A percentile compares a stretch with the other conserved stretches of the same genome.
Conservation (phyloP, 2,329 filamentous ascomycete genomes). For the Cytospora piceicola region DNA sequence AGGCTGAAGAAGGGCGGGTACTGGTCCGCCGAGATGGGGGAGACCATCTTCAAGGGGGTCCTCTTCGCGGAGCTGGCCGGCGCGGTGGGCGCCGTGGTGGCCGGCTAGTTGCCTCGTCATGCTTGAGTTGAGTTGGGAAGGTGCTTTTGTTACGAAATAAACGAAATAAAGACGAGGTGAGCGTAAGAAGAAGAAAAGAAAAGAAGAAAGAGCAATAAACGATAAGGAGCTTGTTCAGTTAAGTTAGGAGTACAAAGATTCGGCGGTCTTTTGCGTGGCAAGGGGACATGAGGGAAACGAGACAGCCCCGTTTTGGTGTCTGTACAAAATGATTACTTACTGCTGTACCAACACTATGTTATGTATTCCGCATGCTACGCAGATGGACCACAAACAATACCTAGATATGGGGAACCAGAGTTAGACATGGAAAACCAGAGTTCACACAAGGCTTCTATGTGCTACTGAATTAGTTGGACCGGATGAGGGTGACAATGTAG, state of each 20-base stretch:
- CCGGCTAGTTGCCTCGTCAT: constrained; percentile 38
- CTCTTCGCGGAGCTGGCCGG: constrained; percentile 76
- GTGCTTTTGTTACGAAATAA: neutral
- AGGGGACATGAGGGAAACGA: neutral
- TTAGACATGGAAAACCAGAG: no score
- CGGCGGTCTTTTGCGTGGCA: neutral
- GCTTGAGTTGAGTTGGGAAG: neutral
- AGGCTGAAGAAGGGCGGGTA: constrained; percentile 68
- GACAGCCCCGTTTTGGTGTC: neutral
- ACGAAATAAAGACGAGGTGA: no score
- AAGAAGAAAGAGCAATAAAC: neutral
- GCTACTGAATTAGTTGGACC: neutral
- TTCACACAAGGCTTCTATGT: neutral
- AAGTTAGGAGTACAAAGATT: neutral
- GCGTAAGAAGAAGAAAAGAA: neutral
- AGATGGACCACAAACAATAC: neutral
- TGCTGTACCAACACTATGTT: neutral
- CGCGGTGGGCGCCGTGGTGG: constrained; percentile 58
- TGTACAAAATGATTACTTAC: neutral
- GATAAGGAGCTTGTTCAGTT: neutral
- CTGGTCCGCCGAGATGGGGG: constrained; percentile 80
- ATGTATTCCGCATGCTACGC: neutral
- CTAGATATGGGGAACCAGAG: neutral
- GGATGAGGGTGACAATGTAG: no score
- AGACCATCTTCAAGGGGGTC: constrained; percentile 75